Conservation (phyloP, 768 basidiomycete species). For the Lentinus tigrinus region DNA sequence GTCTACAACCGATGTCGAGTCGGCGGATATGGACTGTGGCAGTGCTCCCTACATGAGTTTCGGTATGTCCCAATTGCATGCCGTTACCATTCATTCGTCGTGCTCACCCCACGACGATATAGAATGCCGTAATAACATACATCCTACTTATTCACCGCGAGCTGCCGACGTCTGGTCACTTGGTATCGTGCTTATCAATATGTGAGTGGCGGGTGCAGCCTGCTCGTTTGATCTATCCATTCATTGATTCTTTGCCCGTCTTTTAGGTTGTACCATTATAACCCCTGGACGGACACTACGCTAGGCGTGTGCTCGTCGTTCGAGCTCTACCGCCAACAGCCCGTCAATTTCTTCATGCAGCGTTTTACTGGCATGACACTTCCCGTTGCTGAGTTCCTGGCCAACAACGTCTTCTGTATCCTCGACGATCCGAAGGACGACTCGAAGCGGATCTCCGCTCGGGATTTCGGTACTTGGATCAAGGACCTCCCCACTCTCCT, state of each 20-base stretch:
- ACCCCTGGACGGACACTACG: slow-evolving; percentile 96
- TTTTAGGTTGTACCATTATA: slow-evolving; percentile 94
- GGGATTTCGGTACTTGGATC: slow-evolving; percentile 85
- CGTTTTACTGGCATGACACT: slow-evolving; percentile 89
- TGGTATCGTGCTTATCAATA: slow-evolving; percentile 98
- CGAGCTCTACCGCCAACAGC: slow-evolving; percentile 72
- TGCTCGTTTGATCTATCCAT: neutral
- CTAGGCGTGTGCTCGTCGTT: slow-evolving; percentile 82
- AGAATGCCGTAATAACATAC: slow-evolving; percentile 98
- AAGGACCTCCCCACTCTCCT: slow-evolving; percentile 77
- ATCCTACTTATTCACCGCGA: slow-evolving; percentile 90
- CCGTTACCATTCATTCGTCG: slow-evolving; percentile 3
- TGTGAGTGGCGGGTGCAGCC: slow-evolving; percentile 49
- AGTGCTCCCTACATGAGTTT: slow-evolving; percentile 99
- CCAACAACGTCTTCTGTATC: slow-evolving; percentile 80
- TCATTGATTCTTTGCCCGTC: neutral
- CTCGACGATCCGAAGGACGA: slow-evolving; percentile 62
- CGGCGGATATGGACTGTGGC: slow-evolving; percentile 96
- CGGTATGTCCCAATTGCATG: slow-evolving; percentile 47
- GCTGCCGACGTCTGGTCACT: slow-evolving; percentile 99
- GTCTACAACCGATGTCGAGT: slow-evolving; percentile 84
- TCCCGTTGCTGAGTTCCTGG: slow-evolving; percentile 84
- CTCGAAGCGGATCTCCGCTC: slow-evolving; percentile 67
- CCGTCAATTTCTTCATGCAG: slow-evolving; percentile 82
- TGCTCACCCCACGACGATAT: neutral